These are phyloP conservation scores for Tetrapisispora nanseiensis DNA, from an alignment of 805 yeast genomes.

Conservation along the genomic window DNA sequence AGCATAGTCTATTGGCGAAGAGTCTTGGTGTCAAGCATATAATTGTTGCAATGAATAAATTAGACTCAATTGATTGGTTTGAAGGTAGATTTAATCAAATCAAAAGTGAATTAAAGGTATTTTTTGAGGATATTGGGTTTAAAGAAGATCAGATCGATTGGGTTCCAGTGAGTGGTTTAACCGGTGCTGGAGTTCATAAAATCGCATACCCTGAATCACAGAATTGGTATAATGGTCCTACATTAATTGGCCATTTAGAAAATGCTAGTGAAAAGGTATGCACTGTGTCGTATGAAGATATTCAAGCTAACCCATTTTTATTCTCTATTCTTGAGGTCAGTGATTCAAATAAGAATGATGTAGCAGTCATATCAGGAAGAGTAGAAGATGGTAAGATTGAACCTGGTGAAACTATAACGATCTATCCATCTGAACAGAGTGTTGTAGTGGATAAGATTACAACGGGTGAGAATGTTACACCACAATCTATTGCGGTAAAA, in stretches of 20 bases:
- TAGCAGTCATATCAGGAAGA: conserved; percentile 51
- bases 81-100: conserved; percentile 88
- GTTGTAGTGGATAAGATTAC: conserved; percentile 32
- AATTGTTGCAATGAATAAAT: conserved; percentile 74
- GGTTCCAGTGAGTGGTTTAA: conserved; percentile 95
- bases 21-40: conserved; percentile 92
- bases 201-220: conserved; percentile 42
- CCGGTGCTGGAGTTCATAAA: conserved; percentile 92
- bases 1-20: conserved; percentile 90
- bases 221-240: conserved; percentile 88
- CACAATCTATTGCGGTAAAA: conserved; percentile 33
- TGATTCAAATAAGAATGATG: conserved; percentile 39
- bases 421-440: conserved; percentile 42
- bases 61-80: conserved; percentile 94
- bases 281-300: conserved; percentile 11
- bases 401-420: conserved; percentile 53
- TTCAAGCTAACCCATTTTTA: conserved; percentile 37
- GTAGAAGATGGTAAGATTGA: conserved; percentile 60
- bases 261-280: conserved; percentile 15
- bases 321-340: conserved; percentile 57
- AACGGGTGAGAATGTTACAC: conserved; percentile 14
- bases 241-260: conserved; percentile 78
- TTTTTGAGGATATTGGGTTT: conserved; percentile 80
- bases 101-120: conserved; percentile 62
- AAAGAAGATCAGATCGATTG: conserved; percentile 66